Base-by-base conservation (phyloP, 2,329 filamentous ascomycete species). In the Aspergillus ruber region DNA sequence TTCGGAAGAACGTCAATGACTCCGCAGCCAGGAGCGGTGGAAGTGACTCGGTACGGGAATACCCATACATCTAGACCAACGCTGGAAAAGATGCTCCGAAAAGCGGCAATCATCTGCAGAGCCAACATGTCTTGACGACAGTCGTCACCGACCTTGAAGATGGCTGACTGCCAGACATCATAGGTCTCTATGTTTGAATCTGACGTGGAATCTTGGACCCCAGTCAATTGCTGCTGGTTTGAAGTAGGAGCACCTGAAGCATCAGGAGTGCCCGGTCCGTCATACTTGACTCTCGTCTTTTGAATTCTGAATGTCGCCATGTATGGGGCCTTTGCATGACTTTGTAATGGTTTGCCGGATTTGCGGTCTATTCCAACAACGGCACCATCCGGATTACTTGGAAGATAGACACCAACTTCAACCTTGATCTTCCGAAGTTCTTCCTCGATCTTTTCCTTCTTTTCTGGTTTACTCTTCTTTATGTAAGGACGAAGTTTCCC, bases 91-190 rank as follows among this genome's bases (percentile, higher is more conserved):
- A 99, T 98, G 53, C 90, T 90, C 20, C 93, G 85, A 77, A 98
- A 99, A 1, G 90, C 90, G 0, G 93, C 85, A 65, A 99, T 96
- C 86, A 99, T 94, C 69, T 98, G 93, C 52, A 99, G 75, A 2
- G 93, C 93, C 50, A 99, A 77, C 45, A 99, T 87, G 61, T 99
- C 94, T 71, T 99, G 93, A 44, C 93, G 86, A 66, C 93, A 97
- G 68, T 99, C 93, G 65, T 99, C 93, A 52, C 93, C 93, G 43
- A 99, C 94, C 68, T 99, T 99, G 83, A 99, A 99, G 63, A 99
- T 99, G 48, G 91, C 93, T 2, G 90, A 95, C 68, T 98, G 93
- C 94, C 93, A 97, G n/a, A 91, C 86, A 67, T 98, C 94, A 56
- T 95, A 82, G 0, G 83, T 88, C 59, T 79, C 81, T 45, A 59